Evolutionary conservation across 2,329 filamentous ascomycete genomes (phyloP), one percentile per base, ranked within the genome.

Genomic region (Sphaceloma murrayae): DNA sequence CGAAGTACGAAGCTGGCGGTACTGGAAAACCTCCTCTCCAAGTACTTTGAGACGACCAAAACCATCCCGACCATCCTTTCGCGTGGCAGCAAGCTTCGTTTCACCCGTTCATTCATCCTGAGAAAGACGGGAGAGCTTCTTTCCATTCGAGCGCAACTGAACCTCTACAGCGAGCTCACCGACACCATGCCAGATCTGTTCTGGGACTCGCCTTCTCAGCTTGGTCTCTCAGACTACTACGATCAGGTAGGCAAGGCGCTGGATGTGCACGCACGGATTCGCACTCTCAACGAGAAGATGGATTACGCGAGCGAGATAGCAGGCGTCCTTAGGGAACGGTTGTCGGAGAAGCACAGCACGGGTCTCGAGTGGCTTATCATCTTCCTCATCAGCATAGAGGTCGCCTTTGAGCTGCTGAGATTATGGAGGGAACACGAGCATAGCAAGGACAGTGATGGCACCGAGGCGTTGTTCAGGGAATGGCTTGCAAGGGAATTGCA

Each of bases 241-340:
- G 88, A 94, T 53, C 84, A 91, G 62, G 86, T 95, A 30, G 88
- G 89, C 30, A 78, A 81, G 45, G 86, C 87, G 1, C 73, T 98
- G 26, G 91, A 96, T 62, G 88, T 96, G 17, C 84, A 85, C 24
- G 85, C 91, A 18, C 76, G 91, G 40, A 96, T 96, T 65, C 85
- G 84, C 56, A 80, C 85, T 13, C 66, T 96, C 53, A 98, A 98
- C 61, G 85, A 94, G 66, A 94, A 94, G 67, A 93, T 98, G 77
- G 89, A 94, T 58, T 96, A 98, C 61, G 91, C 89, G 1, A 85
- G 91, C 57, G 89, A 96, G 62, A 95, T 95, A 60, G 87, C 91
- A 5, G 85, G 73, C 43, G 88, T 96, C 11, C 66, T 96, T 49
- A 73, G 91, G 47, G 86, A 95, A 62, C 80, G 88, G 59, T 72